Percentiles rank a stretch among this genome's conserved stretches.
phyloP scores from a whole-genome alignment of 2,329 filamentous ascomycete genomes.

The Monosporascus sp. region DNA sequence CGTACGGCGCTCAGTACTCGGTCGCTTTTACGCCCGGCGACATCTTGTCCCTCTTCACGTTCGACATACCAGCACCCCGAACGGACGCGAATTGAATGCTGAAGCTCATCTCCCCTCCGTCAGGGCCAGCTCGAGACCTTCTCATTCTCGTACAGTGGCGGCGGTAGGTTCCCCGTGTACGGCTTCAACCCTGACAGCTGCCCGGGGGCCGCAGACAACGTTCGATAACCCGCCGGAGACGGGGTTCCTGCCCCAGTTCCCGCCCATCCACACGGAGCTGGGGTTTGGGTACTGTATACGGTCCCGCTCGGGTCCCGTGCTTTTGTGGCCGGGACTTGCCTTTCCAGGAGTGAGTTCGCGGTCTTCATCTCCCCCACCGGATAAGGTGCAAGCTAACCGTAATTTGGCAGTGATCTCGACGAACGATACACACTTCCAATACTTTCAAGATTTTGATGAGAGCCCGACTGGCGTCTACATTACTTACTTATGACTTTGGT shows the following conservation, averaged over 20 bases:
- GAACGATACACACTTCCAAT: constrained; percentile 26
- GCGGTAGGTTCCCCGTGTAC: constrained; percentile 29
- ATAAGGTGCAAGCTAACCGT: constrained; percentile 3
- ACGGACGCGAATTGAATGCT: constrained; percentile 38
- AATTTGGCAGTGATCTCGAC: constrained; percentile 20
- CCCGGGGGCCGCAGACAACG: constrained; percentile 22
- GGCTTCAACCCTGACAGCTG: constrained; percentile 24
- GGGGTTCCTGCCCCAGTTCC: no score
- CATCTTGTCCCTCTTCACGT: constrained; percentile 35
- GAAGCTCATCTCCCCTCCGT: constrained; percentile 38
- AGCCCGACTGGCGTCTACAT: constrained; percentile 27
- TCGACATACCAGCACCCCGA: constrained; percentile 35
- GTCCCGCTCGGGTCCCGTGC: constrained; percentile 27
- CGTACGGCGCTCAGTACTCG: constrained; percentile 33
- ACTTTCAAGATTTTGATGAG: constrained; percentile 19
- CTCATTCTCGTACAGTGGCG: constrained; percentile 28
- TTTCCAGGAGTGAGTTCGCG: constrained; percentile 21
- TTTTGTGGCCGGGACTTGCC: constrained; percentile 21
- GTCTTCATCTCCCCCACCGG: no score
- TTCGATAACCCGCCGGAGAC: constrained; percentile 23
- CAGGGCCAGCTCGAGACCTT: constrained; percentile 28
- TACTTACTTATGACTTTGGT: constrained; percentile 6
- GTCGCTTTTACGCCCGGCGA: constrained; percentile 33
- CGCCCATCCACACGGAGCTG: constrained; percentile 27
- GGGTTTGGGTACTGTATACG: constrained; percentile 26